Percentiles rank a stretch among this genome's conserved stretches.
phyloP scores from a whole-genome alignment of 768 basidiomycete species.

The Rubroboletus pulcherrimus region DNA sequence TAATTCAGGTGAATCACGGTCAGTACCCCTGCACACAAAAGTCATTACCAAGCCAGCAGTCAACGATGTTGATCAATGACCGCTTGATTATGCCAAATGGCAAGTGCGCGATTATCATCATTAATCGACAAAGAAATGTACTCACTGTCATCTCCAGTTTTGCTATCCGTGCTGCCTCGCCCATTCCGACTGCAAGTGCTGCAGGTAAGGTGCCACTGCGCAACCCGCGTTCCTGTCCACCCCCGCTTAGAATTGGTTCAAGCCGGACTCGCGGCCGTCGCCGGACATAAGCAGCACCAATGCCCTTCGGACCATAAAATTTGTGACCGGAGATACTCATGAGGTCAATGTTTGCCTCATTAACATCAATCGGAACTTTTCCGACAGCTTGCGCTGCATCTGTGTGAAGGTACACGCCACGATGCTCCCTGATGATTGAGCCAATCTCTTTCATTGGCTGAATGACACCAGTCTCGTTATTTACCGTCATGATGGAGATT shows the following conservation, averaged over 20 bases:
- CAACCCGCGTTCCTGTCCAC: constrained; percentile 95
- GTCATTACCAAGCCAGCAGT: constrained; percentile 59
- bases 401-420: constrained; percentile 92
- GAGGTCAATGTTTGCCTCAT: constrained; percentile 91
- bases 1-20: constrained; percentile 25
- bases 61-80: constrained; percentile 18
- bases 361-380: constrained; percentile 89
- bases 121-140: constrained; percentile 25
- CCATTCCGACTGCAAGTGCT: constrained; percentile 84
- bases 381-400: constrained; percentile 96
- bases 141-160: constrained; percentile 90
- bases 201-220: constrained; percentile 93
- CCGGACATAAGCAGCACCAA: constrained; percentile 93
- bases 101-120: constrained; percentile 49
- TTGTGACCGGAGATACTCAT: constrained; percentile 98
- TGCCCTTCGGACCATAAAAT: constrained; percentile 95
- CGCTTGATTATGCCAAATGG: constrained; percentile 42
- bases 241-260: constrained; percentile 93
- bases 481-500: constrained; percentile 98
- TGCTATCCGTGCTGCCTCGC: constrained; percentile 92
- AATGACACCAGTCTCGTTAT: constrained; percentile 99
- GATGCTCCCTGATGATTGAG: constrained; percentile 75
- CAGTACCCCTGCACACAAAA: constrained; percentile 94
- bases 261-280: constrained; percentile 88
- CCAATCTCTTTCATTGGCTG: constrained; percentile 97